phyloP scores from a whole-genome alignment of 1,139 yeast species.

The Wickerhamomyces sp. region DNA sequence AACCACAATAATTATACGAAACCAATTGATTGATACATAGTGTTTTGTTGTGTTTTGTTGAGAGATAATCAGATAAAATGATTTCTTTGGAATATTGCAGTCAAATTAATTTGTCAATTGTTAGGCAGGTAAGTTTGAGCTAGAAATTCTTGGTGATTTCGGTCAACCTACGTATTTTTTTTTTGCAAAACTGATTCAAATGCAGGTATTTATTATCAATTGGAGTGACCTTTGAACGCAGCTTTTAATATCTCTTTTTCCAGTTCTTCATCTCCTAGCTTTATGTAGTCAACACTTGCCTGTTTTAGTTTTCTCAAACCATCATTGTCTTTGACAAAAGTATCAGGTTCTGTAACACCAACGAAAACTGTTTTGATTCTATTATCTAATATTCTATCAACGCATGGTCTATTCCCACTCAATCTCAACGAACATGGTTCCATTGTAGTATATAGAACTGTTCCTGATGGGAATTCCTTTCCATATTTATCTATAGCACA shows the following conservation, averaged over 20 bases:
- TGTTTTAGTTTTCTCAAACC: conserved; percentile 52
- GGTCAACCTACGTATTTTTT: no score
- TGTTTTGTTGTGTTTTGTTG: no score
- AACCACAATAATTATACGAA: no score
- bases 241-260: conserved; percentile 47
- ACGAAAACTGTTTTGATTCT: conserved; percentile 74
- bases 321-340: conserved; percentile 75
- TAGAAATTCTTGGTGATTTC: no score
- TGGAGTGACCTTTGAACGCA: conserved; percentile 71
- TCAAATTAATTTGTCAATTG: no score
- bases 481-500: conserved; percentile 79
- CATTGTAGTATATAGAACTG: conserved; percentile 92
- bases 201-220: not conserved
- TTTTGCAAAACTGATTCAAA: no score
- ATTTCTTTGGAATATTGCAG: no score
- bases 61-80: no score
- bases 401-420: conserved; percentile 90
- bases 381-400: conserved; percentile 61
- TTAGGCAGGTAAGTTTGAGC: no score
- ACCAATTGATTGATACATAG: no score
- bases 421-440: conserved; percentile 91
- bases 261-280: conserved; percentile 76
- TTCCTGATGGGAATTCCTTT: conserved; percentile 61
- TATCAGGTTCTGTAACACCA: conserved; percentile 88
- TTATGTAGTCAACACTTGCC: conserved; percentile 65